A percentile compares a stretch with the other conserved stretches of the same genome.
These are phyloP conservation scores for Spizellomyces sp. DNA, from an alignment of 192 early-diverging fungal genomes.

Conservation along the genomic window DNA sequence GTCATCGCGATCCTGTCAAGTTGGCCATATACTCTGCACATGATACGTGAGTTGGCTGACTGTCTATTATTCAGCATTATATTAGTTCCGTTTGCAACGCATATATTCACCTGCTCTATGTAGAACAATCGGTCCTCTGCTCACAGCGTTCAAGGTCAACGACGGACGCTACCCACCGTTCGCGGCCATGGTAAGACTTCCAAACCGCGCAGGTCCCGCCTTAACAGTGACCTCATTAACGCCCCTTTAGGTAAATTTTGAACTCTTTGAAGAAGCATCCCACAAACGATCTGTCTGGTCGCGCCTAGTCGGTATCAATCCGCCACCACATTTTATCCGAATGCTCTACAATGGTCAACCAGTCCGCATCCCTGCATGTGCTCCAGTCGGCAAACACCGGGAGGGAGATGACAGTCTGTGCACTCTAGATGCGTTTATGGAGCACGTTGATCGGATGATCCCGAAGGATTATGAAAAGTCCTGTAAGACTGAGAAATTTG, in stretches of 20 bases:
- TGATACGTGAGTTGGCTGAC: constrained; percentile 33
- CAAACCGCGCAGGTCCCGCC: not conserved
- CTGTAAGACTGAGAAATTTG: constrained; percentile 20
- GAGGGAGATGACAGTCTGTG: constrained; percentile 29
- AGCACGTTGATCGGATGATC: constrained; percentile 29
- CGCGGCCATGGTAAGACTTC: constrained; percentile 19
- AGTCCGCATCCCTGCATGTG: constrained; percentile 28
- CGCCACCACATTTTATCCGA: constrained; percentile 29
- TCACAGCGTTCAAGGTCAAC: constrained; percentile 24
- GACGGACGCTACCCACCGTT: constrained; percentile 32
- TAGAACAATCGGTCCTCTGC: constrained; percentile 31
- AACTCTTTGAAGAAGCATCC: constrained; percentile 28
- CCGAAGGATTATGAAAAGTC: constrained; percentile 29
- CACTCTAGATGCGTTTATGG: constrained; percentile 43
- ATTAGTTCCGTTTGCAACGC: not conserved
- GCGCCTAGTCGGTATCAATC: constrained; percentile 2
- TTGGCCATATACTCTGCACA: constrained; percentile 41
- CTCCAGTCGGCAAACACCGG: constrained; percentile 12
- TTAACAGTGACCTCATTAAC: not conserved
- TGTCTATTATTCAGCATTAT: not conserved
- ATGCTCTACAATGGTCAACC: constrained; percentile 38
- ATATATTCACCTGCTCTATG: not conserved
- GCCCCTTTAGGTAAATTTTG: constrained; percentile 15
- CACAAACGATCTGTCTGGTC: not conserved
- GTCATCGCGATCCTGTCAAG: constrained; percentile 19